Evolutionary conservation across 208 protist species (phyloP).

Genomic region (Acanthamoeba triangularis): DNA sequence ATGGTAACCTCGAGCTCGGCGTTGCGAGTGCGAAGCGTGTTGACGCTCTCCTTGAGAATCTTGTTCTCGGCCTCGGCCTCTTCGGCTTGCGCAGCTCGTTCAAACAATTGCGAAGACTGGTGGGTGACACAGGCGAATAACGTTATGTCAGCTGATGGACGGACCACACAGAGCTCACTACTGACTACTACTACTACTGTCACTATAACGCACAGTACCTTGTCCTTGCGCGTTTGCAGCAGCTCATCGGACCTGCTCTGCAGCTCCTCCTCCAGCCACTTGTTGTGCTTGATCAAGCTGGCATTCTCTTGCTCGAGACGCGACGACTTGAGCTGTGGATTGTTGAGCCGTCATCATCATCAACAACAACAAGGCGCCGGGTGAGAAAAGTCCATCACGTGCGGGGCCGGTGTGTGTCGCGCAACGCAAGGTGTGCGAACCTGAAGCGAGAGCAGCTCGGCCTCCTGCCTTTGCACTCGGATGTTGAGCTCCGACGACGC

Average conservation of each 20-base stretch:
- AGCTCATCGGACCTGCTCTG: constrained; percentile 33
- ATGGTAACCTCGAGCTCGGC: background rate
- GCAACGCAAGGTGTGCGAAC: background rate
- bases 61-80: constrained; percentile 32
- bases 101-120: constrained; percentile 13
- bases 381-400: background rate
- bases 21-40: background rate
- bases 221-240: constrained; percentile 28
- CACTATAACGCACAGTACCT: no score
- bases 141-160: no score
- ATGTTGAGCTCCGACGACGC: constrained; percentile 13
- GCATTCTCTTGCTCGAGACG: constrained; percentile 10
- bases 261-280: constrained; percentile 16
- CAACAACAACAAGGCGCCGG: no score
- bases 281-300: background rate
- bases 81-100: background rate
- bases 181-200: no score
- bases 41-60: constrained; percentile 7
- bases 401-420: background rate
- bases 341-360: no score
- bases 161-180: no score
- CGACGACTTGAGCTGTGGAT: background rate
- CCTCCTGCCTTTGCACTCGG: constrained; percentile 1
- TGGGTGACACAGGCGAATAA: background rate
- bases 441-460: background rate